phyloP scores from a whole-genome alignment of 192 early-diverging fungal species.

The Coemansia javaensis region DNA sequence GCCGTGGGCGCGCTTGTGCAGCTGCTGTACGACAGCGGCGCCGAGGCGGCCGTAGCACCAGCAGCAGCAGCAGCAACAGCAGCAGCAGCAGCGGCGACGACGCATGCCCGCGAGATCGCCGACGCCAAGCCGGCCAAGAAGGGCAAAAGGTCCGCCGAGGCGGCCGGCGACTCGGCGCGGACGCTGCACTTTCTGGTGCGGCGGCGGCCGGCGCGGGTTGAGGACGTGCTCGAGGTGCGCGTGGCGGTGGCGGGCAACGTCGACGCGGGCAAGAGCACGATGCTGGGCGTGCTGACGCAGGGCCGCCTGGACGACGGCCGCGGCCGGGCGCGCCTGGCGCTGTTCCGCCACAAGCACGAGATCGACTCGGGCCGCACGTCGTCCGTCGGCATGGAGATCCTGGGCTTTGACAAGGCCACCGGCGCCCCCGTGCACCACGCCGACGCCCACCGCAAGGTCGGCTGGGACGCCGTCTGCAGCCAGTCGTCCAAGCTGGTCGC shows the following conservation, averaged over 20 bases:
- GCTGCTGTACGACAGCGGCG: conserved; percentile 29
- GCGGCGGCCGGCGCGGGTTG: conserved; percentile 63
- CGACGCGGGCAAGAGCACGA: conserved; percentile 79
- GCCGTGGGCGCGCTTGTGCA: conserved; percentile 21
- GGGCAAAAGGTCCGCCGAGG: no score
- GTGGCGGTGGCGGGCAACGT: conserved; percentile 91
- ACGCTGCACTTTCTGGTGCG: conserved; percentile 57
- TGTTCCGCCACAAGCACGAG: conserved; percentile 89
- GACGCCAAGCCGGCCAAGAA: conserved; percentile 3
- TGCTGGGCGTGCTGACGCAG: conserved; percentile 88
- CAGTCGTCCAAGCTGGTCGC: conserved; percentile 70
- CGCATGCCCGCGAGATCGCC: conserved; percentile 13
- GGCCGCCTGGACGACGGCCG: conserved; percentile 88
- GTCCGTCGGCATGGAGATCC: conserved; percentile 82
- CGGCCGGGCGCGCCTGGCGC: conserved; percentile 81
- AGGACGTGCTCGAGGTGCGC: conserved; percentile 78
- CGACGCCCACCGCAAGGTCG: conserved; percentile 51
- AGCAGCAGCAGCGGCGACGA: background rate
- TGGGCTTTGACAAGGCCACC: conserved; percentile 69
- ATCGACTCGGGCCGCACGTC: conserved; percentile 85
- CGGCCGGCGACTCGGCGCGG: conserved; percentile 1
- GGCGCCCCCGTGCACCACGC: conserved; percentile 41
- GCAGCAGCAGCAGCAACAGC: no score
- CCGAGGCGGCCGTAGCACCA: background rate
- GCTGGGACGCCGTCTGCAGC: conserved; percentile 80